Conservation (phyloP, 192 early-diverging fungal species). For the Radiomyces spectabilis region DNA sequence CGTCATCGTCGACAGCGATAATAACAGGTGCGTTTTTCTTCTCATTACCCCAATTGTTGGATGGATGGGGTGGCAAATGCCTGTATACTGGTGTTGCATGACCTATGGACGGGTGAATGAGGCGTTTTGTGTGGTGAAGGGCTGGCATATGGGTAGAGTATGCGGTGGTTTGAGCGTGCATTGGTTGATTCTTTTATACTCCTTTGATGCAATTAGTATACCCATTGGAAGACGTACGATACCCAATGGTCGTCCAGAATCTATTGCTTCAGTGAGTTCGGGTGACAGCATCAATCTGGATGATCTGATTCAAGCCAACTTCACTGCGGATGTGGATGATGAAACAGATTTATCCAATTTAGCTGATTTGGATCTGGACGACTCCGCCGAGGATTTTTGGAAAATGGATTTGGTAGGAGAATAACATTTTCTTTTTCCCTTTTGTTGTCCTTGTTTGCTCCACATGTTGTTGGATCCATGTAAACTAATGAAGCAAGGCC, state of each 20-base stretch:
- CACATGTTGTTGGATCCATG: not conserved
- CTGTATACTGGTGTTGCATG: too few relatives aligned
- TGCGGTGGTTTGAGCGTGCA: too few relatives aligned
- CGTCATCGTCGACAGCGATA: slow-evolving; percentile 6
- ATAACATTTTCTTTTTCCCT: not conserved
- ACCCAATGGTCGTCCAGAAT: slow-evolving; percentile 13
- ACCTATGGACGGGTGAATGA: too few relatives aligned
- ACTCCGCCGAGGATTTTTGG: slow-evolving; percentile 24
- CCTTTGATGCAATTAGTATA: too few relatives aligned
- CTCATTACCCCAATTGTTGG: not conserved
- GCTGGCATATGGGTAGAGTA: too few relatives aligned
- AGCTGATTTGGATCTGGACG: slow-evolving; percentile 21
- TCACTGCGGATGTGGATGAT: slow-evolving; percentile 21
- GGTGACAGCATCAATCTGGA: slow-evolving; percentile 27
- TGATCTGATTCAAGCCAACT: slow-evolving; percentile 24
- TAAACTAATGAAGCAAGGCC: too few relatives aligned
- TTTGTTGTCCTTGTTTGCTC: not conserved
- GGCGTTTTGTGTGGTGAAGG: too few relatives aligned
- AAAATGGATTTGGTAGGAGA: slow-evolving; percentile 9
- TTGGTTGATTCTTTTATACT: too few relatives aligned
- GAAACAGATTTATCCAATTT: slow-evolving; percentile 17
- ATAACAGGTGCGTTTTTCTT: slow-evolving; percentile 3
- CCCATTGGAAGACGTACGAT: not conserved
- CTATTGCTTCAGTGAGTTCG: slow-evolving; percentile 11
- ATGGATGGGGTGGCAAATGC: too few relatives aligned